Base-by-base conservation (phyloP, 306 rosid species). In the Prunus mira region DNA sequence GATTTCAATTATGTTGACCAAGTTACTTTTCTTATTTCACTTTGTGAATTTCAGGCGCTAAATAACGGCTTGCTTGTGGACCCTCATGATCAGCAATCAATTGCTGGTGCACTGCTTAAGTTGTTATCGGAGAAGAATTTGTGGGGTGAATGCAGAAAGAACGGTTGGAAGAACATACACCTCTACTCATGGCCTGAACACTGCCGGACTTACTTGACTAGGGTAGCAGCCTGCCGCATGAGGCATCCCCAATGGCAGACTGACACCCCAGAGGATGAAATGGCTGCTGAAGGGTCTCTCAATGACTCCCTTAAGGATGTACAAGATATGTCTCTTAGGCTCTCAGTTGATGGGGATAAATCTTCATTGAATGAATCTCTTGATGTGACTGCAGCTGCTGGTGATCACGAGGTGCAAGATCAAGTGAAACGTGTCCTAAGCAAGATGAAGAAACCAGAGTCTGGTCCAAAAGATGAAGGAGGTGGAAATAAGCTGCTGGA, bases 171-270 rank as follows among this genome's bases (percentile, higher is more conserved):
- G 71, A 81, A 87, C 82, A 89, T 89, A 62, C 93, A 89, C 80
- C 87, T 89, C 43, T 89, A 87, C 78, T 89, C 93, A 8, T 89
- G 93, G 93, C 93, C 91, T 19, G 93, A 86, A 20, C 93, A 89
- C 54, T 89, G 93, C 65, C 89, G 93, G 43, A 89, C 93, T 61
- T 89, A 89, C 83, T 67, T 89, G 79, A 89, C 91, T 18, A 81
- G 93, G 74, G 87, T 89, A 27, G 93, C 89, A 12, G 89, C 88
- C 65, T 89, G 93, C 78, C 89, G 91, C 19, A 87, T 87, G 88
- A 89, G 93, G 71, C 88, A 89, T 79, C 93, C 93, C 10, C 91
- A 87, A 54, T 89, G 93, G 93, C 81, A 89, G 69, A 87, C 84
- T 22, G 84, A 87, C 88, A 89, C 91, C 56, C 93, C 91, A 0